phyloP scores from a whole-genome alignment of 2,329 filamentous ascomycete species.

The Pseudogymnoascus sp. region DNA sequence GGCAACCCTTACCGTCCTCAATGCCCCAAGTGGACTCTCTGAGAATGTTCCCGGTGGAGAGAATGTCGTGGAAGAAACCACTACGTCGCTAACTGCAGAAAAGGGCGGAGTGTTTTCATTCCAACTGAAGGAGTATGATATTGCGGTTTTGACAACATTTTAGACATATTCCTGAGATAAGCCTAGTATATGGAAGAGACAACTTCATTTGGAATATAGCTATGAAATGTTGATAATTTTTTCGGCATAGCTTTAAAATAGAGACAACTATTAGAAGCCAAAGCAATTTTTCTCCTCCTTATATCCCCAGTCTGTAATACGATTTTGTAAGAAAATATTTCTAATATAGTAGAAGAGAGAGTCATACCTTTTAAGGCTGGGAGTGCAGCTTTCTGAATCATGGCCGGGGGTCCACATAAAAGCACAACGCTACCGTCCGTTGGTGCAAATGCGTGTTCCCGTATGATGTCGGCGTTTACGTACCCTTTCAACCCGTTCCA shows the following conservation, averaged over 20 bases:
- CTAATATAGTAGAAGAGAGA: slow-evolving; percentile 13
- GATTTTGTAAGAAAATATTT: slow-evolving; percentile 15
- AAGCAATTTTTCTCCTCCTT: slow-evolving; percentile 37
- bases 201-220: background rate
- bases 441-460: slow-evolving; percentile 34
- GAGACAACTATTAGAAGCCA: slow-evolving; percentile 28
- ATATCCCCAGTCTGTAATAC: slow-evolving; percentile 31
- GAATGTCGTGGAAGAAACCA: slow-evolving; percentile 13
- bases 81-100: slow-evolving; percentile 12
- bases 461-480: slow-evolving; percentile 35
- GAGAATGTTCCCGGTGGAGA: slow-evolving; percentile 11
- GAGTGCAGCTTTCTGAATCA: slow-evolving; percentile 44
- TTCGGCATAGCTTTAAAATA: background rate
- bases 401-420: slow-evolving; percentile 40
- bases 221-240: background rate
- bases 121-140: slow-evolving; percentile 16
- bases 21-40: slow-evolving; percentile 23
- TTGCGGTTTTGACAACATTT: slow-evolving; percentile 21
- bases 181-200: background rate
- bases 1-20: slow-evolving; percentile 39
- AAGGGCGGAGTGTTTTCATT: slow-evolving; percentile 17
- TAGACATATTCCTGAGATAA: background rate
- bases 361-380: slow-evolving; percentile 32
- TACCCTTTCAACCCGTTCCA: slow-evolving; percentile 40
- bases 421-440: slow-evolving; percentile 32